Conservation (phyloP, 2,329 filamentous ascomycete genomes). For the Pseudocercospora ulei region DNA sequence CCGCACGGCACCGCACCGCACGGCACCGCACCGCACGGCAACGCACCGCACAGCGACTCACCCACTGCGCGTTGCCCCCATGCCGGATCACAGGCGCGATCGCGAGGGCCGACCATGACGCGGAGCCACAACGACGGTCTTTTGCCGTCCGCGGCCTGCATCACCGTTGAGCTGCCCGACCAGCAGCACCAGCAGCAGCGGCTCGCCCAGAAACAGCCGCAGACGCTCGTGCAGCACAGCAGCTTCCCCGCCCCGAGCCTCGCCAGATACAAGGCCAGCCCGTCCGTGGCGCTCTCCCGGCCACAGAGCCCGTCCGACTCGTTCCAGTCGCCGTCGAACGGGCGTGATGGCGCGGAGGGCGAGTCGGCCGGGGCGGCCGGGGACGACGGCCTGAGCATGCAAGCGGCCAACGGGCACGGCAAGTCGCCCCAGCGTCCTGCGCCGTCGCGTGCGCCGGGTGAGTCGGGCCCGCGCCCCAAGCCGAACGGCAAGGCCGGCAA, state of each 20-base stretch:
- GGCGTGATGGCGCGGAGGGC: conserved; percentile 30
- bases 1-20: too few species aligned
- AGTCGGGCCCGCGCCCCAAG: conserved; percentile 13
- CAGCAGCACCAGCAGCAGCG: neutral
- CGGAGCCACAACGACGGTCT: conserved; percentile 22
- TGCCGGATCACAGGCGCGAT: conserved; percentile 8
- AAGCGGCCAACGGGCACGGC: conserved; percentile 38
- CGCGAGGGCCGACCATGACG: conserved; percentile 21
- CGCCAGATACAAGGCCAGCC: conserved; percentile 16
- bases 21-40: too few species aligned
- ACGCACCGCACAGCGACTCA: too few species aligned
- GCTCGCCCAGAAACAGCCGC: neutral
- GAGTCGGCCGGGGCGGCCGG: conserved; percentile 30
- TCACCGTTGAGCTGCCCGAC: conserved; percentile 11
- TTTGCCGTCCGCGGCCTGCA: conserved; percentile 21
- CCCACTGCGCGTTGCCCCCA: conserved; percentile 12
- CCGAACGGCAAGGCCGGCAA: conserved; percentile 6
- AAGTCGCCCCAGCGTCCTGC: conserved; percentile 12
- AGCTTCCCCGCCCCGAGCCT: conserved; percentile 12
- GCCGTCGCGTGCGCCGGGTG: conserved; percentile 21
- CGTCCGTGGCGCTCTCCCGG: conserved; percentile 13
- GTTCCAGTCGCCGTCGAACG: conserved; percentile 15
- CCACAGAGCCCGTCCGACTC: conserved; percentile 16
- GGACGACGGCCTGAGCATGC: conserved; percentile 40
- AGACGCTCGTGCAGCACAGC: neutral